Conservation (phyloP, 306 rosid species). For the Erythrophleum fordii region DNA sequence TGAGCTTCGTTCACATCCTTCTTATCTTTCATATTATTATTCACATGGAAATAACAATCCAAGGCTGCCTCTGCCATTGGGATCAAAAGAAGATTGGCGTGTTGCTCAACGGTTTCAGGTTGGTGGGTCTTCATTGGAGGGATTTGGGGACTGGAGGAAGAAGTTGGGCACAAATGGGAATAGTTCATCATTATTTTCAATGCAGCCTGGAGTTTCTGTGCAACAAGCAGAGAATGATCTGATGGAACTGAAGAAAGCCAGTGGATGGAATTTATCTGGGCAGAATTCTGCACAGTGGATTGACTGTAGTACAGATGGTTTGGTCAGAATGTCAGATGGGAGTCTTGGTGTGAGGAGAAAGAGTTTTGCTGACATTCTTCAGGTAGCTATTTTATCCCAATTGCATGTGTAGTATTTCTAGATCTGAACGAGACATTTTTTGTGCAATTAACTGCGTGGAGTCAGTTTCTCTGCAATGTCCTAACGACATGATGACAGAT, state of each 20-base stretch:
- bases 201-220: constrained; percentile 71
- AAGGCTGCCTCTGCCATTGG: constrained; percentile 82
- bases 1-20: constrained; percentile 86
- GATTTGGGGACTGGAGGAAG: constrained; percentile 75
- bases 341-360: constrained; percentile 78
- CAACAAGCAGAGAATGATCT: constrained; percentile 70
- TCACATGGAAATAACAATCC: constrained; percentile 85
- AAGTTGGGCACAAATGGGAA: constrained; percentile 50
- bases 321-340: constrained; percentile 53
- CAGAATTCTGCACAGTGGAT: constrained; percentile 62
- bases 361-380: constrained; percentile 81
- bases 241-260: constrained; percentile 63
- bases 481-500: constrained; percentile 10
- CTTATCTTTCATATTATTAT: constrained; percentile 83
- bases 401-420: constrained; percentile 5
- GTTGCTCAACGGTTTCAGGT: constrained; percentile 84
- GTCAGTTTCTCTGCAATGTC: background rate
- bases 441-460: background rate
- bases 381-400: constrained; percentile 54
- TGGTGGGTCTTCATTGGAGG: constrained; percentile 64
- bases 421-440: constrained; percentile 4
- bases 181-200: constrained; percentile 73
- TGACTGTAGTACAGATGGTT: constrained; percentile 55
- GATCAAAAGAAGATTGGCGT: constrained; percentile 98
- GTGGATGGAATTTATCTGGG: constrained; percentile 59